These are phyloP conservation scores for Globisporangium mamillatum DNA, from an alignment of 352 stramenopile genomes.

Conservation along the genomic window DNA sequence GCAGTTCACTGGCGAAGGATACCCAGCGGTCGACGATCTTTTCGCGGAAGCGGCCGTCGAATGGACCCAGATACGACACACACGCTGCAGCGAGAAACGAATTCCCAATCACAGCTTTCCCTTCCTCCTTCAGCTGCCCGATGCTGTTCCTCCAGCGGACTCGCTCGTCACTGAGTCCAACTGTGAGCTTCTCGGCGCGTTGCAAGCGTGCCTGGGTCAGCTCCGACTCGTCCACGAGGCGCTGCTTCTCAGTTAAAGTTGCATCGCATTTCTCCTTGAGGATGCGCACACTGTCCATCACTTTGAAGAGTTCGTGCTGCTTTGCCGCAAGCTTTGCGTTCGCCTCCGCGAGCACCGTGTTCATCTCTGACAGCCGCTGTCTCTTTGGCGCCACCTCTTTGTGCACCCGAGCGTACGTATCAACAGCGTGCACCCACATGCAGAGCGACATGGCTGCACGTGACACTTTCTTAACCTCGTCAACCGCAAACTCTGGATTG, in stretches of 20 bases:
- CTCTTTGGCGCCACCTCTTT: slow-evolving; percentile 80
- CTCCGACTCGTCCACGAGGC: slow-evolving; percentile 59
- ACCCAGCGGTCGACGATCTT: slow-evolving; percentile 37
- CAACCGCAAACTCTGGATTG: slow-evolving; percentile 75
- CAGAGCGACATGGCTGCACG: slow-evolving; percentile 80
- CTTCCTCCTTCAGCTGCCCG: slow-evolving; percentile 45
- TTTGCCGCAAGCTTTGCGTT: slow-evolving; percentile 71
- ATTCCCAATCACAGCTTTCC: slow-evolving; percentile 49
- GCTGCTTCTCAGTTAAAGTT: slow-evolving; percentile 63
- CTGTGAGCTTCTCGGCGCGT: slow-evolving; percentile 58
- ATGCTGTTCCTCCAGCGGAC: slow-evolving; percentile 69
- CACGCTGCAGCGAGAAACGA: slow-evolving; percentile 59
- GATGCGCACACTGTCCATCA: slow-evolving; percentile 44
- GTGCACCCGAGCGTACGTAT: slow-evolving; percentile 73
- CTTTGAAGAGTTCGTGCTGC: slow-evolving; percentile 59
- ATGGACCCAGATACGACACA: slow-evolving; percentile 65
- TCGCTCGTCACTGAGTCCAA: slow-evolving; percentile 66
- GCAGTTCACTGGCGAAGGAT: slow-evolving; percentile 16
- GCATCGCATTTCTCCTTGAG: slow-evolving; percentile 66
- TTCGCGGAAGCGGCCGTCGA: slow-evolving; percentile 44
- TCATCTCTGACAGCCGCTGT: slow-evolving; percentile 69
- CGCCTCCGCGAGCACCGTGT: slow-evolving; percentile 61
- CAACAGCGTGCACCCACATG: slow-evolving; percentile 86
- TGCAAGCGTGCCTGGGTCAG: slow-evolving; percentile 53
- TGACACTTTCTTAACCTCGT: slow-evolving; percentile 84